Conservation (phyloP, 2,329 filamentous ascomycete genomes). For the Podosphaera fusca region DNA sequence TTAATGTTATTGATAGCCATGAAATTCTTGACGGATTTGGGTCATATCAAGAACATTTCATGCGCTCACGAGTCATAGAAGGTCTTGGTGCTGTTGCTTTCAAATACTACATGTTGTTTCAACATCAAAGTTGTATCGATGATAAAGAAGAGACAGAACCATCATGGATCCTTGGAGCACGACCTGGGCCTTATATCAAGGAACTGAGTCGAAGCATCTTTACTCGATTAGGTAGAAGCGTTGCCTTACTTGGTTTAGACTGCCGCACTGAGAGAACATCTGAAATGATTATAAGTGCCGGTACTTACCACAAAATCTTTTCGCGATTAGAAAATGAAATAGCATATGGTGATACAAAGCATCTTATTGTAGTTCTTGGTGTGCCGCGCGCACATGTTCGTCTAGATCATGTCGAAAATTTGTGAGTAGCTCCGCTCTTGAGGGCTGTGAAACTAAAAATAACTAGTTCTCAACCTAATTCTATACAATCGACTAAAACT, state of each 20-base stretch:
- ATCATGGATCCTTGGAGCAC: slow-evolving; percentile 66
- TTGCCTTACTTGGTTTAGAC: slow-evolving; percentile 71
- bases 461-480: slow-evolving; percentile 51
- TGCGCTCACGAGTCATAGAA: slow-evolving; percentile 72
- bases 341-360: slow-evolving; percentile 61
- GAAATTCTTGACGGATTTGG: slow-evolving; percentile 82
- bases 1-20: slow-evolving; percentile 96
- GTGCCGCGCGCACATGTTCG: slow-evolving; percentile 67
- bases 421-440: slow-evolving; percentile 23
- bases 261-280: slow-evolving; percentile 76
- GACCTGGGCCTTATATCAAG: slow-evolving; percentile 72
- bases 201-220: slow-evolving; percentile 71
- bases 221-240: slow-evolving; percentile 54
- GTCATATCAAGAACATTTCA: slow-evolving; percentile 78
- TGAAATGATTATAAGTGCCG: slow-evolving; percentile 55
- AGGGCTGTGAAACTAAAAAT: slow-evolving; percentile 13
- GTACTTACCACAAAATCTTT: slow-evolving; percentile 71
- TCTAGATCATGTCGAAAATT: slow-evolving; percentile 48
- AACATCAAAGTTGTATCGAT: slow-evolving; percentile 68
- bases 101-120: slow-evolving; percentile 98
- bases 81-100: slow-evolving; percentile 80
- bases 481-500: slow-evolving; percentile 77
- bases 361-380: slow-evolving; percentile 68
- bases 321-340: slow-evolving; percentile 69
- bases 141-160: slow-evolving; percentile 71